These are phyloP conservation scores for Daldinia caldariorum DNA, from an alignment of 495 filamentous ascomycete genomes.

Conservation along the genomic window DNA sequence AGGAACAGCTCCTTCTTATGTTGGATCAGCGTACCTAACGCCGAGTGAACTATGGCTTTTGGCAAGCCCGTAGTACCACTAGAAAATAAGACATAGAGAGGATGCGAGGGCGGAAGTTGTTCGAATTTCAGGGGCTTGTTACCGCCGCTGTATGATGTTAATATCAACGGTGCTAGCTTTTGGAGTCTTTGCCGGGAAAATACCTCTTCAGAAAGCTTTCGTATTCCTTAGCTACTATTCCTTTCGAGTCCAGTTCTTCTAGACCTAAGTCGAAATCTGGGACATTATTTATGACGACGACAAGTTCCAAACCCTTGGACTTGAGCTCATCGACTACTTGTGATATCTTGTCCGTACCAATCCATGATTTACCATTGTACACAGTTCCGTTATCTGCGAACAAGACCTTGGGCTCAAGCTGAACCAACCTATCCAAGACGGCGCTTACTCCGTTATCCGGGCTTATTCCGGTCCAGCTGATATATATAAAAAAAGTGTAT, in stretches of 20 bases:
- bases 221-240: constrained; percentile 61
- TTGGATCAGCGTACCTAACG: constrained; percentile 86
- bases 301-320: constrained; percentile 64
- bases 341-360: constrained; percentile 73
- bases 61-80: constrained; percentile 90
- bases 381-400: constrained; percentile 87
- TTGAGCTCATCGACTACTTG: constrained; percentile 73
- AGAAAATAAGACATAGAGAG: constrained; percentile 88
- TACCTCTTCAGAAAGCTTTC: constrained; percentile 51
- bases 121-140: constrained; percentile 69
- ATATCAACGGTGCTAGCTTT: neutral
- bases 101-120: constrained; percentile 81
- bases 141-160: constrained; percentile 44
- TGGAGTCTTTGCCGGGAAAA: neutral
- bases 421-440: constrained; percentile 81
- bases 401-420: constrained; percentile 81
- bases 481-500: no score
- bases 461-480: constrained; percentile 81
- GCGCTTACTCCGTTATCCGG: constrained; percentile 78
- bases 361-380: constrained; percentile 88
- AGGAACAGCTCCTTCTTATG: constrained; percentile 94
- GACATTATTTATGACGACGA: constrained; percentile 76
- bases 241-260: constrained; percentile 55
- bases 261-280: constrained; percentile 59
- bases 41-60: constrained; percentile 91